Conservation (phyloP, 1,284 basidiomycete species). For the Rugosomyces carneus region DNA sequence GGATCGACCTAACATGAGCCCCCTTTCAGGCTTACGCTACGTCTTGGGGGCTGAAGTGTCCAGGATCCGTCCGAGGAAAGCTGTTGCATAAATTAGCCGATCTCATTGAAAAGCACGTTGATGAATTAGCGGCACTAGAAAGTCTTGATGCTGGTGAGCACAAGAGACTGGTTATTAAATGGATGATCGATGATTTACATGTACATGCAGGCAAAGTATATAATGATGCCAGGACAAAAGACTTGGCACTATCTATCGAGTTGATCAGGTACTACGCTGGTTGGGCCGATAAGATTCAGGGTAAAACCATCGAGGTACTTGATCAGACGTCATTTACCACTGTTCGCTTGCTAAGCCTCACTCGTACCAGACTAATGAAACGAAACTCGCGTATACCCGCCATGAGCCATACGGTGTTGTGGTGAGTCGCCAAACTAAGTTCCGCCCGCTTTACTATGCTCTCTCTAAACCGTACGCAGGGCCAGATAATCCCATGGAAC, state of each 20-base stretch:
- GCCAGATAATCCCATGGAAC: conserved; percentile 76
- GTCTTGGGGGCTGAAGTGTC: conserved; percentile 57
- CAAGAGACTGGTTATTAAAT: no score
- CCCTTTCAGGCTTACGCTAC: conserved; percentile 42
- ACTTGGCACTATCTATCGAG: conserved; percentile 43
- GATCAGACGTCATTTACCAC: conserved; percentile 13
- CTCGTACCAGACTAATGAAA: conserved; percentile 45
- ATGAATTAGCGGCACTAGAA: conserved; percentile 70
- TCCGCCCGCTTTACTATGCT: no score
- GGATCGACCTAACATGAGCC: not conserved
- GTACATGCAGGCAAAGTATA: conserved; percentile 56
- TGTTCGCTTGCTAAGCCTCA: not conserved
- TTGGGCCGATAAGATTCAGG: conserved; percentile 60
- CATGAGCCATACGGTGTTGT: conserved; percentile 90
- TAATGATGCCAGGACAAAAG: conserved; percentile 42
- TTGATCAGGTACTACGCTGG: conserved; percentile 42
- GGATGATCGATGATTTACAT: no score
- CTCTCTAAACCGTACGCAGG: conserved; percentile 22
- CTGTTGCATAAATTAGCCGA: conserved; percentile 66
- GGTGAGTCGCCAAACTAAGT: conserved; percentile 17
- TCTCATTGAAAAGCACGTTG: conserved; percentile 61
- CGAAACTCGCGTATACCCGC: conserved; percentile 66
- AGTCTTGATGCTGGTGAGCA: conserved; percentile 60
- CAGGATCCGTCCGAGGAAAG: conserved; percentile 57
- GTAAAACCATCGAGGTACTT: conserved; percentile 50